phyloP scores from a whole-genome alignment of 1,284 basidiomycete species.

The Cutaneotrichosporon sp. region DNA sequence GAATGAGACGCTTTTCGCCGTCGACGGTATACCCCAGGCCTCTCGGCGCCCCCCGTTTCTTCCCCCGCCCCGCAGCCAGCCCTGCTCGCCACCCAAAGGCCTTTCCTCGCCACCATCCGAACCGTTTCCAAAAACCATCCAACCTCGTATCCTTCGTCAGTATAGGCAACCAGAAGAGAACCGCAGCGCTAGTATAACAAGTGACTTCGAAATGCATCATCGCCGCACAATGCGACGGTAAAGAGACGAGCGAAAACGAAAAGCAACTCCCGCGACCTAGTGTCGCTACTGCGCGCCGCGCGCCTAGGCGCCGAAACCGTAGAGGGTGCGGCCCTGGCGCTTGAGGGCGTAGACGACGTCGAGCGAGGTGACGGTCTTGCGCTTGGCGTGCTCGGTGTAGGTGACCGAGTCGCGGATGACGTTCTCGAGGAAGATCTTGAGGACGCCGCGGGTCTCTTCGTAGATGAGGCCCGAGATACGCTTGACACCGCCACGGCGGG shows the following conservation, averaged over 20 bases:
- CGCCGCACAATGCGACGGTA: slow-evolving; percentile 15
- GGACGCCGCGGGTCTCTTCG: slow-evolving; percentile 85
- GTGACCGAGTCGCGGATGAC: slow-evolving; percentile 85
- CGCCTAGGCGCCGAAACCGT: slow-evolving; percentile 72
- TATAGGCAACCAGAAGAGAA: no score
- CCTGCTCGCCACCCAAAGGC: not conserved
- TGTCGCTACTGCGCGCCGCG: no score
- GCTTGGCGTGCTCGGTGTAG: slow-evolving; percentile 93
- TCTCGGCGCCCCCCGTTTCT: not conserved
- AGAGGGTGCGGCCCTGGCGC: slow-evolving; percentile 83
- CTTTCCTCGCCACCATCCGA: not conserved
- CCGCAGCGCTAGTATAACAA: not conserved
- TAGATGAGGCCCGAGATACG: slow-evolving; percentile 92
- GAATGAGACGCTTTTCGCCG: not conserved
- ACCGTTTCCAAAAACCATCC: no score
- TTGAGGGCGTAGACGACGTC: slow-evolving; percentile 86
- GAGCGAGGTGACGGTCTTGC: slow-evolving; percentile 83
- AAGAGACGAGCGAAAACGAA: slow-evolving; percentile 30
- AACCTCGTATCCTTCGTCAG: no score
- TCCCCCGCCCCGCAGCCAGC: not conserved
- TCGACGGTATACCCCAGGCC: not conserved
- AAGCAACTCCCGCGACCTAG: slow-evolving; percentile 7
- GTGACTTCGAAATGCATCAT: slow-evolving; percentile 14
- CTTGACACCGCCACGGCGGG: slow-evolving; percentile 93
- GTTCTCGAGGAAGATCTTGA: slow-evolving; percentile 68